A percentile compares a stretch with the other conserved stretches of the same genome.
Evolutionary conservation across 2,329 filamentous ascomycete species (phyloP).

Genomic region (Sarocladium brachiariae): DNA sequence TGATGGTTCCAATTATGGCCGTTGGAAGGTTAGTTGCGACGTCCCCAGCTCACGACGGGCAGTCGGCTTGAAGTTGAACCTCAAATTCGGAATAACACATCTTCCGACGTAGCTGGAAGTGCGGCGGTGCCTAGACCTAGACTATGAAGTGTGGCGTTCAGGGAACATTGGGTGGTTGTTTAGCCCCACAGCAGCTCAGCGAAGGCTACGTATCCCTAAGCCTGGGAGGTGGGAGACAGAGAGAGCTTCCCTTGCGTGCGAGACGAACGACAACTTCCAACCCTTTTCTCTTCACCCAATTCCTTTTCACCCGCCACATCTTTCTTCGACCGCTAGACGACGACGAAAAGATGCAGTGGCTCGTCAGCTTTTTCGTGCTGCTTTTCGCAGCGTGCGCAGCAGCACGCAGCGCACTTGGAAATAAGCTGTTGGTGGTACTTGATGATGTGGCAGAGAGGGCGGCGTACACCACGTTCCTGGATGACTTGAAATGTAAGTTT

Average conservation of each 20-base stretch:
- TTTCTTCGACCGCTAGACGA: not conserved
- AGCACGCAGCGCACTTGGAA: conserved; percentile 73
- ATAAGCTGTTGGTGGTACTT: conserved; percentile 75
- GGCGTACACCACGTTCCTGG: conserved; percentile 75
- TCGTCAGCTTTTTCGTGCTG: conserved; percentile 63
- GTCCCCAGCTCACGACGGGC: conserved; percentile 5
- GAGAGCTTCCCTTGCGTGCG: not conserved
- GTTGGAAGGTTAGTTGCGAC: not conserved
- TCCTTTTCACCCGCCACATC: not conserved
- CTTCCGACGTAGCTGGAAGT: too few species aligned
- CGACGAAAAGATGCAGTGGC: conserved; percentile 57
- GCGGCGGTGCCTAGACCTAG: too few species aligned
- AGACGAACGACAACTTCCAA: not conserved
- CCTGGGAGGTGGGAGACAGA: conserved; percentile 12
- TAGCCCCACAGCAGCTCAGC: conserved; percentile 15
- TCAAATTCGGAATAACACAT: conserved; percentile 1
- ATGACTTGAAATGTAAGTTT: conserved; percentile 60
- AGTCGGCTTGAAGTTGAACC: conserved; percentile 2
- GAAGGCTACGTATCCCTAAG: conserved; percentile 33
- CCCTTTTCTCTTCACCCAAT: not conserved
- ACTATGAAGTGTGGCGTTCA: too few species aligned
- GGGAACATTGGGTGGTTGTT: not conserved
- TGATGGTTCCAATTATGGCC: conserved; percentile 20
- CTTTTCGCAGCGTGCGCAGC: conserved; percentile 59
- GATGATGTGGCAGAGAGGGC: conserved; percentile 77